phyloP scores from a whole-genome alignment of 192 early-diverging fungal species.

The Chytriomyces confervae region DNA sequence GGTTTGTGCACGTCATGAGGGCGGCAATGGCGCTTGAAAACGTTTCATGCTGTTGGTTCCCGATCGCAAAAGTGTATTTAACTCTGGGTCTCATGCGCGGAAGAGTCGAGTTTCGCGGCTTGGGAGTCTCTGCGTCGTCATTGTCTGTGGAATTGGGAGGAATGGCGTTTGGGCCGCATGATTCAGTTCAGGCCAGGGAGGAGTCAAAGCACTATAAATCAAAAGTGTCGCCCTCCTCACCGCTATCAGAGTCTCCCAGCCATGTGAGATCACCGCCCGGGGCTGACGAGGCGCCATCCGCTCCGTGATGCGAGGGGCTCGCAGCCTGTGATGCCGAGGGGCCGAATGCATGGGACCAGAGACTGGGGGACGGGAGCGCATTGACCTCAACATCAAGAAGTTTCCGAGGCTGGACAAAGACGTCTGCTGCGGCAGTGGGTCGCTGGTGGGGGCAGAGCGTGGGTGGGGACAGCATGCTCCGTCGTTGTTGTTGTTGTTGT shows the following conservation, averaged over 20 bases:
- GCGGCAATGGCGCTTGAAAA: slow-evolving; percentile 13
- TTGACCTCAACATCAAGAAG: slow-evolving; percentile 7
- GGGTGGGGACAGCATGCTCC: too few relatives aligned
- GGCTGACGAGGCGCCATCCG: background rate
- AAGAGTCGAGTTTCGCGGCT: background rate
- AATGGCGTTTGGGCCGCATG: background rate
- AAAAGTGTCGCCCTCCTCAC: background rate
- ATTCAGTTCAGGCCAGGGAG: background rate
- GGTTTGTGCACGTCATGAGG: background rate
- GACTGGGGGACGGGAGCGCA: slow-evolving; percentile 4
- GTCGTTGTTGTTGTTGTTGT: too few relatives aligned
- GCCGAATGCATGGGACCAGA: slow-evolving; percentile 18
- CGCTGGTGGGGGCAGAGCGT: too few relatives aligned
- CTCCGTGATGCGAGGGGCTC: background rate
- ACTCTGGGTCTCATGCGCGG: background rate
- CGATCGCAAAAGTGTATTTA: slow-evolving; percentile 10
- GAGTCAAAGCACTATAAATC: background rate
- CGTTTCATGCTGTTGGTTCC: background rate
- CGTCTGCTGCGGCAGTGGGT: background rate
- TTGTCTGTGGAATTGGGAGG: background rate
- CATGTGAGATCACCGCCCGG: background rate
- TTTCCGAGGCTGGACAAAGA: slow-evolving; percentile 5
- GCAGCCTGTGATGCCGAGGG: background rate
- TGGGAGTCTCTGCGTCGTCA: background rate
- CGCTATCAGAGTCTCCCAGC: background rate